phyloP scores from a whole-genome alignment of 495 filamentous ascomycete species.

The Annulohypoxylon nitens region DNA sequence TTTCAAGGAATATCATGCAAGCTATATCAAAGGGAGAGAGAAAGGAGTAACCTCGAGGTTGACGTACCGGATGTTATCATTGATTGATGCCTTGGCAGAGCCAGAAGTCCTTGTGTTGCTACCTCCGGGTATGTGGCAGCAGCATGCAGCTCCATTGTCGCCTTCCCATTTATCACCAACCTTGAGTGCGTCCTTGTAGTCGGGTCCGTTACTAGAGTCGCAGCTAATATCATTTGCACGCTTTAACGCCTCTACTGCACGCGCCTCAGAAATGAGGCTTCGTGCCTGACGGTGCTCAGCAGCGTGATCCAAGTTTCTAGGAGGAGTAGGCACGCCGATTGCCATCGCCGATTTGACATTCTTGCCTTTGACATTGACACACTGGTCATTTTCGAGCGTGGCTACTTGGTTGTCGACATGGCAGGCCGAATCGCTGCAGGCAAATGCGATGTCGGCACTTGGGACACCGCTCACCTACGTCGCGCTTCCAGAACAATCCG shows the following conservation, averaged over 20 bases:
- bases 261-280: slow-evolving; percentile 16
- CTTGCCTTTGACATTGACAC: slow-evolving; percentile 30
- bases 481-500: slow-evolving; percentile 29
- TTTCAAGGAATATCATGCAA: neutral
- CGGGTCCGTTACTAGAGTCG: slow-evolving; percentile 17
- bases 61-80: slow-evolving; percentile 14
- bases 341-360: slow-evolving; percentile 31
- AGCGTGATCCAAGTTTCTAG: neutral
- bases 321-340: slow-evolving; percentile 32
- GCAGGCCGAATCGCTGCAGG: slow-evolving; percentile 30
- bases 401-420: slow-evolving; percentile 34
- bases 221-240: slow-evolving; percentile 14
- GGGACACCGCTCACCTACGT: slow-evolving; percentile 30
- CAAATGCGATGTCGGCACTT: slow-evolving; percentile 22
- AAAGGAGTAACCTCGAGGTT: neutral
- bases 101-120: slow-evolving; percentile 15
- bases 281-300: slow-evolving; percentile 9
- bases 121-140: slow-evolving; percentile 28
- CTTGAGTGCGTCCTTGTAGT: slow-evolving; percentile 30
- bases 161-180: slow-evolving; percentile 35
- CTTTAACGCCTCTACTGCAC: neutral
- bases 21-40: neutral
- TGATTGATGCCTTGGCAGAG: slow-evolving; percentile 29
- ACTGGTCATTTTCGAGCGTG: slow-evolving; percentile 24
- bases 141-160: slow-evolving; percentile 17